These are phyloP conservation scores for Ambrosia trifida DNA, from an alignment of 129 eudicot species.

Conservation along the genomic window DNA sequence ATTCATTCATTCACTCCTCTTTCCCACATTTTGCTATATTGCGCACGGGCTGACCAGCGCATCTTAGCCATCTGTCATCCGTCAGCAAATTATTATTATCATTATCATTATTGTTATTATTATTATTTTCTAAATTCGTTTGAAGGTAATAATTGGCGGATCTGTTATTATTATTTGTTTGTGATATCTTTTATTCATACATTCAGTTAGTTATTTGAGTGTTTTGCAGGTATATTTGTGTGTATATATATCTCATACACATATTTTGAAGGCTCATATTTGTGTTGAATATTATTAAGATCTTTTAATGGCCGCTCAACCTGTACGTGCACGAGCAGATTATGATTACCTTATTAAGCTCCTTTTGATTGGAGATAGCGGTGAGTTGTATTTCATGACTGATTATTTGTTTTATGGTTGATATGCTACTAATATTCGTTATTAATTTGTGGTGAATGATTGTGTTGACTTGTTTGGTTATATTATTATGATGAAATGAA, in stretches of 20 bases:
- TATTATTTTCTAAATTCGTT: no score
- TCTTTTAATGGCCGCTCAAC: conserved; percentile 77
- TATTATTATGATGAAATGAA: not conserved
- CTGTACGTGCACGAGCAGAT: conserved; percentile 72
- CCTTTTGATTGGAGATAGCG: conserved; percentile 86
- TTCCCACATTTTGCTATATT: conserved; percentile 18
- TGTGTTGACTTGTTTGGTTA: not conserved
- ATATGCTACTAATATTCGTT: conserved; percentile 3
- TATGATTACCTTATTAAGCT: conserved; percentile 89
- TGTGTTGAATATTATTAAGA: conserved; percentile 21
- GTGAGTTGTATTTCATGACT: conserved; percentile 31
- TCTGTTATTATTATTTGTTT: conserved; percentile 21
- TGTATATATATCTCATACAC: conserved; percentile 25
- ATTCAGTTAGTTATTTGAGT: conserved; percentile 12
- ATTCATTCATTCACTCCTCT: conserved; percentile 18
- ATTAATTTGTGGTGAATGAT: not conserved
- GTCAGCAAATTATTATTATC: no score
- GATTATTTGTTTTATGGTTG: no score
- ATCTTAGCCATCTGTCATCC: conserved; percentile 23
- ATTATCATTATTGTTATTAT: no score
- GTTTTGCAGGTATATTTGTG: conserved; percentile 19
- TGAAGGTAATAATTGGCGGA: conserved; percentile 28
- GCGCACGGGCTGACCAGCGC: conserved; percentile 34
- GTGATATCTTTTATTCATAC: not conserved
- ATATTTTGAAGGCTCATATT: conserved; percentile 2